phyloP scores from a whole-genome alignment of 441 rosid species.

The Corymbia calophylla region DNA sequence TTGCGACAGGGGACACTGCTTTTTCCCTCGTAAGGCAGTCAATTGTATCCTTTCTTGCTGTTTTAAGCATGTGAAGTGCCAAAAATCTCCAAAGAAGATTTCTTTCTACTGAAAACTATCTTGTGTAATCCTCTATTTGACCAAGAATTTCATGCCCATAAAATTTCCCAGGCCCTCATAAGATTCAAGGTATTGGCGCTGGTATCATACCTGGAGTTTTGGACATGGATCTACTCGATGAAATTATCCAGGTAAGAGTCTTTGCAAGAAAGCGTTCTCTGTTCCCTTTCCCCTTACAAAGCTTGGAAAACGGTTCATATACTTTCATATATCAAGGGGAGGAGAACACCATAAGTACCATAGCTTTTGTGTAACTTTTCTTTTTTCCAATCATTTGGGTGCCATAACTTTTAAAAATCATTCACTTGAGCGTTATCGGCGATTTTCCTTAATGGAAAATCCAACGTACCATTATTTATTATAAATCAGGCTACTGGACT shows the following conservation, averaged over 20 bases:
- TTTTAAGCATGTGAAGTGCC: not conserved
- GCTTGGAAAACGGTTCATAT: not conserved
- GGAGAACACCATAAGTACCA: not conserved
- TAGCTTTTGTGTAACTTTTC: not conserved
- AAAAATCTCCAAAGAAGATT: not conserved
- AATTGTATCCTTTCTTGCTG: not conserved
- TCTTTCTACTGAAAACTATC: not conserved
- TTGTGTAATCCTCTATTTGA: not conserved
- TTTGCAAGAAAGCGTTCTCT: not conserved
- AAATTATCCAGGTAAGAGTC: slow-evolving; percentile 64
- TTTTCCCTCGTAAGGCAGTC: not conserved
- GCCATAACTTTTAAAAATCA: not conserved
- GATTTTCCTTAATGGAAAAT: not conserved
- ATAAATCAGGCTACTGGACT: not conserved
- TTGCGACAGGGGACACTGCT: not conserved
- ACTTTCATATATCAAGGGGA: not conserved
- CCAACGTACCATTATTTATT: accelerated
- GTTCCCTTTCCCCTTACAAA: not conserved
- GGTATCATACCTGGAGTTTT: slow-evolving; percentile 77
- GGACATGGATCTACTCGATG: slow-evolving; percentile 58
- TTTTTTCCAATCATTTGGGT: not conserved
- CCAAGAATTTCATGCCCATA: not conserved
- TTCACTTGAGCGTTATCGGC: not conserved
- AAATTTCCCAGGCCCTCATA: slow-evolving; percentile 60
- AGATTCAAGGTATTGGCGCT: slow-evolving; percentile 94